phyloP scores from a whole-genome alignment of 495 filamentous ascomycete species.

The Aspergillus bridgeri region DNA sequence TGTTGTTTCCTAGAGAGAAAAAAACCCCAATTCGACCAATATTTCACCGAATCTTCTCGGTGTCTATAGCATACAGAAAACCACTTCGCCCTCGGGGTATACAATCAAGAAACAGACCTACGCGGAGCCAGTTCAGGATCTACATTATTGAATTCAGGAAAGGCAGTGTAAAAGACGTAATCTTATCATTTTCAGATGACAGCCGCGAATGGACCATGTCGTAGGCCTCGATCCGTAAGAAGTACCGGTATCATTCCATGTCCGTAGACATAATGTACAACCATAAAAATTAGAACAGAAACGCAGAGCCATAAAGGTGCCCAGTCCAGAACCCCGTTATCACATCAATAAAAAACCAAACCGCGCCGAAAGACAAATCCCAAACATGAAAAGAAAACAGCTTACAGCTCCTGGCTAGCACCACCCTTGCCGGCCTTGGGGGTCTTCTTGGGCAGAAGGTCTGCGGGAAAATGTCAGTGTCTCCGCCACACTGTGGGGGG shows the following conservation, averaged over 20 bases:
- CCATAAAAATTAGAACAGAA: constrained; percentile 67
- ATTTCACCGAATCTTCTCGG: too few relatives aligned
- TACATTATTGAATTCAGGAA: too few relatives aligned
- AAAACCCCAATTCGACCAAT: too few relatives aligned
- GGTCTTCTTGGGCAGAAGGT: constrained; percentile 98
- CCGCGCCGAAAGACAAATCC: constrained; percentile 58
- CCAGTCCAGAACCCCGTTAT: constrained; percentile 87
- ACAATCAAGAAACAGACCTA: not conserved
- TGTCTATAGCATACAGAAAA: too few relatives aligned
- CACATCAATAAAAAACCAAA: constrained; percentile 70
- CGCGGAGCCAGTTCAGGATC: too few relatives aligned
- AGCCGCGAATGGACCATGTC: not conserved
- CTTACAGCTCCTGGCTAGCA: constrained; percentile 85
- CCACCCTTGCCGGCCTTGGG: constrained; percentile 80
- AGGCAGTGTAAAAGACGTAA: not conserved
- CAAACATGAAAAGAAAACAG: constrained; percentile 44
- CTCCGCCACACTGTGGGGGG: not conserved
- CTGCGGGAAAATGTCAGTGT: constrained; percentile 39
- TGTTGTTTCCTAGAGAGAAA: not conserved
- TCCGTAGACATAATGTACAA: constrained; percentile 91
- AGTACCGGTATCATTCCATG: constrained; percentile 54
- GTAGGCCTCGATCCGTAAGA: constrained; percentile 12
- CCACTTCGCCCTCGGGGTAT: too few relatives aligned
- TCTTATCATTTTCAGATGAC: not conserved
- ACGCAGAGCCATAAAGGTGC: constrained; percentile 73